These are phyloP conservation scores for Diaporthe longicolla DNA, from an alignment of 2,329 filamentous ascomycete species.

Conservation along the genomic window DNA sequence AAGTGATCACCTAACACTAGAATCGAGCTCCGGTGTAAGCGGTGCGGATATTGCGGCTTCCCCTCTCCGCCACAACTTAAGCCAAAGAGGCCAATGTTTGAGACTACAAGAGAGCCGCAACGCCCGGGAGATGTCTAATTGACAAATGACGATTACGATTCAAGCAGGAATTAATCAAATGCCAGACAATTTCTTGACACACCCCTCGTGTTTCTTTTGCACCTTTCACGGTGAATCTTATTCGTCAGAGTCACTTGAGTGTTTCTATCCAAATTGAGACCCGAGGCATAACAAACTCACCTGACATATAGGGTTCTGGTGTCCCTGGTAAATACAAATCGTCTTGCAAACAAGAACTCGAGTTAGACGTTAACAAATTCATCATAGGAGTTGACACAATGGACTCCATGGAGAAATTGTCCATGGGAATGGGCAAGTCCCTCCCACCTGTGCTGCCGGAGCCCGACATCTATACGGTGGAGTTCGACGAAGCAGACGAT, in stretches of 20 bases:
- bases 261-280: background rate
- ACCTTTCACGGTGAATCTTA: background rate
- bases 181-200: background rate
- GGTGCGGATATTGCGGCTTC: slow-evolving; percentile 41
- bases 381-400: no score
- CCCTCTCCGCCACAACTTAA: background rate
- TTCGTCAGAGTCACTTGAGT: background rate
- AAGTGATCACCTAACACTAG: background rate
- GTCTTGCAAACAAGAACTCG: background rate
- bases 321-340: background rate
- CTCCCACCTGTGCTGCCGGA: slow-evolving; percentile 69
- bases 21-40: background rate
- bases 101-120: slow-evolving; percentile 12
- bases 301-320: background rate
- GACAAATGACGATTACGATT: background rate
- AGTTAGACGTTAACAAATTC: background rate
- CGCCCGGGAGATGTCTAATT: background rate
- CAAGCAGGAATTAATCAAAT: background rate
- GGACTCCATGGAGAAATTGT: slow-evolving; percentile 21
- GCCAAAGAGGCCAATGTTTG: background rate
- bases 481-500: slow-evolving; percentile 65
- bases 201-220: background rate
- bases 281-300: background rate
- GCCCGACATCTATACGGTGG: slow-evolving; percentile 72
- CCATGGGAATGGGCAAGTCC: slow-evolving; percentile 65